phyloP scores from a whole-genome alignment of 768 basidiomycete genomes.

The Boletus subparvulus region DNA sequence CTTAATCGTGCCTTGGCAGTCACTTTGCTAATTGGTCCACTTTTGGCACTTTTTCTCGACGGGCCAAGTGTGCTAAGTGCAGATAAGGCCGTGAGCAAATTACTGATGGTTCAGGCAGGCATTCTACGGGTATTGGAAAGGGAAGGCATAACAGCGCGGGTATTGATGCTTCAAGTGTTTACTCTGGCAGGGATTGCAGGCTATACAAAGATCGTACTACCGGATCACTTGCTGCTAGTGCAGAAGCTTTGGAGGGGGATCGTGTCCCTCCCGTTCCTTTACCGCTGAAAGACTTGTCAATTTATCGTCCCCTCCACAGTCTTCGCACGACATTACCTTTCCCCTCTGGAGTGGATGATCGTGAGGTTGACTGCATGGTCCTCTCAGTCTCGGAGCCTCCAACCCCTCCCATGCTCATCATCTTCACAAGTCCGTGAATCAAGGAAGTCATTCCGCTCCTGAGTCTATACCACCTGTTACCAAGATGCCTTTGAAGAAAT shows the following conservation, averaged over 20 bases:
- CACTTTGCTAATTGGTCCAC: no score
- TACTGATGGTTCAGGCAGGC: constrained; percentile 55
- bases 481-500: constrained; percentile 77
- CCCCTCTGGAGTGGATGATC: constrained; percentile 48
- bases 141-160: constrained; percentile 78
- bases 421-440: constrained; percentile 35
- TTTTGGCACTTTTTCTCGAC: no score
- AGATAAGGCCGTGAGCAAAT: no score
- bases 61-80: no score
- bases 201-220: constrained; percentile 63
- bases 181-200: constrained; percentile 60
- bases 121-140: constrained; percentile 60
- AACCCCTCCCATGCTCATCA: constrained; percentile 31
- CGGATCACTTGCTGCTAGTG: constrained; percentile 56
- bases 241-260: constrained; percentile 59
- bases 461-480: constrained; percentile 39
- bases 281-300: constrained; percentile 85
- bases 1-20: no score
- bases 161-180: constrained; percentile 77
- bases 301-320: constrained; percentile 68
- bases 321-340: constrained; percentile 54
- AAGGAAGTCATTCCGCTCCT: constrained; percentile 38
- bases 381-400: constrained; percentile 34
- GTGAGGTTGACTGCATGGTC: constrained; percentile 46
- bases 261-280: constrained; percentile 92